A percentile compares a stretch with the other conserved stretches of the same genome.
These are phyloP conservation scores for Venturiaceae sp. DNA, from an alignment of 2,329 filamentous ascomycete genomes.

Conservation along the genomic window DNA sequence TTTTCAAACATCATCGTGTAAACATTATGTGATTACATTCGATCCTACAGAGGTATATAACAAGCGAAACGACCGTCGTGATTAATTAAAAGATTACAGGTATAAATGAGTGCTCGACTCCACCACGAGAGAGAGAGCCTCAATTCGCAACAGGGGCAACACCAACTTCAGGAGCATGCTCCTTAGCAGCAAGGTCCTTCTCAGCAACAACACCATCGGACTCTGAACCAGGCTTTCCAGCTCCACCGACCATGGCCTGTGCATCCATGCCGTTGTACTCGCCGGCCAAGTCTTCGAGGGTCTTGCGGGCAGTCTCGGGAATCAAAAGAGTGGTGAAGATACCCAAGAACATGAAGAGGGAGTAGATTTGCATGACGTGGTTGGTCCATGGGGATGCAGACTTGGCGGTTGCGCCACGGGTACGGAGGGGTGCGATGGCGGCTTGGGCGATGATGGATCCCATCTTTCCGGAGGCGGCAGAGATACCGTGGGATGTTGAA, in stretches of 20 bases:
- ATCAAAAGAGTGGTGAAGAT: conserved; percentile 59
- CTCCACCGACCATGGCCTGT: background rate
- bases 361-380: conserved; percentile 68
- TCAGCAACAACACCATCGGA: background rate
- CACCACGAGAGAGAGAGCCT: no score
- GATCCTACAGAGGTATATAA: background rate
- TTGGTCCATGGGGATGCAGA: conserved; percentile 52
- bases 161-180: background rate
- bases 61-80: background rate
- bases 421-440: conserved; percentile 40
- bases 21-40: background rate
- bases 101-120: background rate
- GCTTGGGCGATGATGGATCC: conserved; percentile 41
- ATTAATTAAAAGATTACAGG: background rate
- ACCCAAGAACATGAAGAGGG: conserved; percentile 70
- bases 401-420: conserved; percentile 37
- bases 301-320: conserved; percentile 66
- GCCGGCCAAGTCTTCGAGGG: conserved; percentile 60
- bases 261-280: conserved; percentile 31
- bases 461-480: conserved; percentile 37
- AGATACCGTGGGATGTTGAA: conserved; percentile 37
- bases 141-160: background rate
- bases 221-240: background rate
- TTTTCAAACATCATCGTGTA: no score
- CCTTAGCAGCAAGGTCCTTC: background rate